These are phyloP conservation scores for Amborella trichopoda DNA, from an alignment of 164 flowering plant genomes.

Conservation along the genomic window DNA sequence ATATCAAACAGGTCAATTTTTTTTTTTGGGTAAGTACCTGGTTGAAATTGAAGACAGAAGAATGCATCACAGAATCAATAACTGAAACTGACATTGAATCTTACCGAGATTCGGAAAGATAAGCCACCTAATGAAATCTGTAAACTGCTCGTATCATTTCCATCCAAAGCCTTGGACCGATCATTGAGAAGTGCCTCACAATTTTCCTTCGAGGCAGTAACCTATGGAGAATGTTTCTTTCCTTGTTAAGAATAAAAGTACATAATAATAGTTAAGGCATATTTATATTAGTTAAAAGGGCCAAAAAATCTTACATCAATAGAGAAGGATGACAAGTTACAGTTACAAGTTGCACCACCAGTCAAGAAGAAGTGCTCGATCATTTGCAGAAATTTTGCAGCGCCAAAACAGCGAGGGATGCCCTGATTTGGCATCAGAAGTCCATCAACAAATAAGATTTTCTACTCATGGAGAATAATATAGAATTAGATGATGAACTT, in stretches of 20 bases:
- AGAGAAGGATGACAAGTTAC: constrained; percentile 36
- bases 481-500: no score
- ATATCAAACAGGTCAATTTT: neutral
- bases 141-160: constrained; percentile 13
- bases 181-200: constrained; percentile 27
- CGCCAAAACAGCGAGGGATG: constrained; percentile 55
- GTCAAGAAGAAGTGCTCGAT: constrained; percentile 44
- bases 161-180: constrained; percentile 10
- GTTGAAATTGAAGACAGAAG: no score
- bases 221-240: constrained; percentile 19
- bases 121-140: constrained; percentile 15
- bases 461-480: no score
- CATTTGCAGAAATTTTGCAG: constrained; percentile 57
- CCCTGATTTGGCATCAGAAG: constrained; percentile 39
- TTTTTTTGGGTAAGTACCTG: no score
- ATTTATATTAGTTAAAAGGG: no score
- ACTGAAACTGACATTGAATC: neutral
- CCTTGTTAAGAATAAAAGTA: no score
- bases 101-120: constrained; percentile 47
- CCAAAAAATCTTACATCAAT: constrained; percentile 45
- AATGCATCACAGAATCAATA: neutral
- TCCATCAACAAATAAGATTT: no score
- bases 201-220: constrained; percentile 40
- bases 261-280: no score
- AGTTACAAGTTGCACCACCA: constrained; percentile 57